A percentile compares a stretch with the other conserved stretches of the same genome.
Evolutionary conservation across 2,329 filamentous ascomycete genomes (phyloP).

Genomic region (Aschersonia sp.): DNA sequence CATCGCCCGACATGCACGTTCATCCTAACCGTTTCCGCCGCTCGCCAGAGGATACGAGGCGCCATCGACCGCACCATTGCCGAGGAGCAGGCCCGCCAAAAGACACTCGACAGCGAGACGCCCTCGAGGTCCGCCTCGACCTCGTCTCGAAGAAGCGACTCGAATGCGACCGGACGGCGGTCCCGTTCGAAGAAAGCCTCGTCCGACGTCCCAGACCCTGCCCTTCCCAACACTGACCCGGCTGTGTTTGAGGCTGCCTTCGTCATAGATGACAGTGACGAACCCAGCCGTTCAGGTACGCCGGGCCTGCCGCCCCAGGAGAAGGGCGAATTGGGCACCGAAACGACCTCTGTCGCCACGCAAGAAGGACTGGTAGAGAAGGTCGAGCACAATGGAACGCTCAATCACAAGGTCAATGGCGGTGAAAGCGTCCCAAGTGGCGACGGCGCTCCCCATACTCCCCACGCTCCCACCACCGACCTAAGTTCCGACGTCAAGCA

Average conservation of each 20-base stretch:
- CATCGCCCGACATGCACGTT: background rate
- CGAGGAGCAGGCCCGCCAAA: slow-evolving; percentile 77
- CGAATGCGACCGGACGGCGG: slow-evolving; percentile 9
- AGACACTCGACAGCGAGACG: slow-evolving; percentile 30
- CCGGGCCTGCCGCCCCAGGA: slow-evolving; percentile 27
- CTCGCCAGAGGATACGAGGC: slow-evolving; percentile 57
- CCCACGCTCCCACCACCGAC: slow-evolving; percentile 25
- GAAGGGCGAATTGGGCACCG: slow-evolving; percentile 13
- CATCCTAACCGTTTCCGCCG: slow-evolving; percentile 2
- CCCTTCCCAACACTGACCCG: slow-evolving; percentile 53
- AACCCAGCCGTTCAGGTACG: slow-evolving; percentile 45
- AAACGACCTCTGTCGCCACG: slow-evolving; percentile 4
- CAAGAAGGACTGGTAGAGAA: slow-evolving; percentile 10
- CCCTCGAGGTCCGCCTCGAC: slow-evolving; percentile 22
- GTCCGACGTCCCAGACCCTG: slow-evolving; percentile 21
- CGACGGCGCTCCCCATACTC: background rate
- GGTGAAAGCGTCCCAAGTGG: background rate
- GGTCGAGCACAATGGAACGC: slow-evolving; percentile 7
- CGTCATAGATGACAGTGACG: slow-evolving; percentile 71
- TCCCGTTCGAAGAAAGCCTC: slow-evolving; percentile 24
- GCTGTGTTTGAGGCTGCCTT: slow-evolving; percentile 80
- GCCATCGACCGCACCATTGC: slow-evolving; percentile 78
- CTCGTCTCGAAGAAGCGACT: slow-evolving; percentile 26
- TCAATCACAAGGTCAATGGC: slow-evolving; percentile 9
- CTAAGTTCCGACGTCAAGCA: slow-evolving; percentile 60